Evolutionary conservation across 2,329 filamentous ascomycete species (phyloP).

Genomic region (Ceratocystis smalleyi): DNA sequence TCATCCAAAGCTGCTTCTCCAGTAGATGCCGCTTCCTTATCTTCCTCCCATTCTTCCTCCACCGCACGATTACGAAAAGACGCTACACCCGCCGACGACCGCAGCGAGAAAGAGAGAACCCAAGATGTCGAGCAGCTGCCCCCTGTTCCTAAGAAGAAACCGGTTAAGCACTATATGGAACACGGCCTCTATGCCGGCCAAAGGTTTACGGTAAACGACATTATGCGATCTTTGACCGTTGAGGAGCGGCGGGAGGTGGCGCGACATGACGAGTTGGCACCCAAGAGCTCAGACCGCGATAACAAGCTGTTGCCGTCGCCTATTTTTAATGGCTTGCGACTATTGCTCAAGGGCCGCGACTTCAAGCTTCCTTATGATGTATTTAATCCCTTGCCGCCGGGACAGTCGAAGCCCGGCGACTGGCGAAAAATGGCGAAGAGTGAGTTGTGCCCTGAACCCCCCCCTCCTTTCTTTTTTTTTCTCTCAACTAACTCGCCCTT

Average conservation of each 20-base stretch:
- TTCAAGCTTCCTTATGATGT: conserved; percentile 84
- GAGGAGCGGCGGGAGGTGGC: conserved; percentile 38
- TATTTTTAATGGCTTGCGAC: conserved; percentile 59
- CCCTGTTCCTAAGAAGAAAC: conserved; percentile 28
- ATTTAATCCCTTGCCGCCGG: conserved; percentile 71
- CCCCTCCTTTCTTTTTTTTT: not conserved
- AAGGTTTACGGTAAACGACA: conserved; percentile 33
- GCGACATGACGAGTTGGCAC: not conserved
- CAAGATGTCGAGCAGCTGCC: conserved; percentile 27
- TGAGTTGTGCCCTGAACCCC: conserved; percentile 30
- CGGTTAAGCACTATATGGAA: conserved; percentile 59
- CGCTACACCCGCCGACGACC: conserved; percentile 5
- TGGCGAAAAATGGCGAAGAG: conserved; percentile 88
- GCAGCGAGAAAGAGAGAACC: conserved; percentile 19
- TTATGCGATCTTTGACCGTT: conserved; percentile 33
- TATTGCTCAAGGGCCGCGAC: conserved; percentile 56
- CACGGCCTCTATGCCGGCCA: conserved; percentile 85
- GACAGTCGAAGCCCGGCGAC: conserved; percentile 80
- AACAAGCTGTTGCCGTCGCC: conserved; percentile 55
- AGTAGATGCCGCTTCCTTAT: not conserved
- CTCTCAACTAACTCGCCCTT: conserved; percentile 20
- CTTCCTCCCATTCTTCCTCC: not conserved
- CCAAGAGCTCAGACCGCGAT: conserved; percentile 27
- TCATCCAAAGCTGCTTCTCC: not conserved
- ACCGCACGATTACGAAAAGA: conserved; percentile 14